Percentiles rank a stretch among this genome's conserved stretches.
Evolutionary conservation across 148 eudicot species (phyloP).

Genomic region (Camellia sinensis): DNA sequence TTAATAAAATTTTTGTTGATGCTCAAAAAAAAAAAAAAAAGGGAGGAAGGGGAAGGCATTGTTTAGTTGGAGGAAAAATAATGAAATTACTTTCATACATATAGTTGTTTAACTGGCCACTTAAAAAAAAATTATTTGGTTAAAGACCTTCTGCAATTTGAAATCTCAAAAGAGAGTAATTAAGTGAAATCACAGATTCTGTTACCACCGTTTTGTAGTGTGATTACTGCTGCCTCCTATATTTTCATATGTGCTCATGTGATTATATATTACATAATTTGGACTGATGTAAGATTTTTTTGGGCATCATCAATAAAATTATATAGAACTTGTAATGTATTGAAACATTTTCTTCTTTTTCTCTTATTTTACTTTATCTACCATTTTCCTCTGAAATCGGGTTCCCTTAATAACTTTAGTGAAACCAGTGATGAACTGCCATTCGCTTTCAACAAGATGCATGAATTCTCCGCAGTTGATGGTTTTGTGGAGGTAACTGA

Average conservation of each 20-base stretch:
- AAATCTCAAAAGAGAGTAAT: too few relatives aligned
- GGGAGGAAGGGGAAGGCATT: too few relatives aligned
- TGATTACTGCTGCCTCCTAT: not conserved
- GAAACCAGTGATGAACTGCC: constrained; percentile 41
- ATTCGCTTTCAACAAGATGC: constrained; percentile 53
- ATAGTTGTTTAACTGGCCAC: too few relatives aligned
- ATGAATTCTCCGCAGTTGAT: constrained; percentile 69
- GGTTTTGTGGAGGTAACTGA: constrained; percentile 85
- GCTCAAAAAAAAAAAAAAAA: too few relatives aligned
- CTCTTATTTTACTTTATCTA: not conserved
- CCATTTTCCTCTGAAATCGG: not conserved
- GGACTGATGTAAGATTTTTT: not conserved
- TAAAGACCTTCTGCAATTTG: too few relatives aligned
- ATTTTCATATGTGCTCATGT: not conserved
- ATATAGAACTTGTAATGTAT: not conserved
- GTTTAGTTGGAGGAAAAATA: too few relatives aligned
- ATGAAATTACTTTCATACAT: too few relatives aligned
- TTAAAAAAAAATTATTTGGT: too few relatives aligned
- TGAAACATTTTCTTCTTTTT: not conserved
- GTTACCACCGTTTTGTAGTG: not conserved
- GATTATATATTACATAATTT: not conserved
- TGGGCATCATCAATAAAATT: not conserved
- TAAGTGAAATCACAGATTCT: too few relatives aligned
- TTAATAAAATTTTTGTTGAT: too few relatives aligned
- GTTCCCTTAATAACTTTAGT: constrained; percentile 2